phyloP scores from a whole-genome alignment of 306 rosid species.

The Cucumis cinereus region DNA sequence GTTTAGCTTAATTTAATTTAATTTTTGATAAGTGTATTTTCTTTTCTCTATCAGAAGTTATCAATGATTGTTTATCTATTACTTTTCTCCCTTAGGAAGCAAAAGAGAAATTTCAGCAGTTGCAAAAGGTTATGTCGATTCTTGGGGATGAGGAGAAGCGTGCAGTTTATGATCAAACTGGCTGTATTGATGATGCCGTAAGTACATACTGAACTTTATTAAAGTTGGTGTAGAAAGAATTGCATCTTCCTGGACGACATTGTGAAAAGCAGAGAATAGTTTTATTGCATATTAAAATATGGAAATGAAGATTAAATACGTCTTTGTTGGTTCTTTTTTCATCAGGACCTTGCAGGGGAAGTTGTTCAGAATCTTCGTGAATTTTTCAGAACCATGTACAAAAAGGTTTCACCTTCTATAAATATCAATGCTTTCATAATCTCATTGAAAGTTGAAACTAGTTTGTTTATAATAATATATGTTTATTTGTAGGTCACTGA shows the following conservation, averaged over 20 bases:
- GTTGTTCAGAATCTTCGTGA: constrained; percentile 45
- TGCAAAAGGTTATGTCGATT: constrained; percentile 82
- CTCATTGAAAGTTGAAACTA: background rate
- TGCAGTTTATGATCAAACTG: constrained; percentile 78
- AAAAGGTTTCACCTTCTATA: constrained; percentile 32
- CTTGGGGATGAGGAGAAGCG: constrained; percentile 92
- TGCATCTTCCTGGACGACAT: background rate
- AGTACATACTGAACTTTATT: constrained; percentile 15
- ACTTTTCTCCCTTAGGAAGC: constrained; percentile 45
- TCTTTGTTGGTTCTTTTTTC: constrained; percentile 9
- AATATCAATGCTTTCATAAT: background rate
- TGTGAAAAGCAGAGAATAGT: background rate
- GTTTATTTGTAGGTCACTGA: constrained; percentile 50
- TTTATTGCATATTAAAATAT: background rate
- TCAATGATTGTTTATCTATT: background rate
- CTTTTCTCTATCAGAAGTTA: background rate
- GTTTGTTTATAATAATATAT: background rate
- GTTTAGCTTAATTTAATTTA: background rate
- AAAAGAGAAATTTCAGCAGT: constrained; percentile 74
- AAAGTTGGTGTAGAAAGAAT: background rate
- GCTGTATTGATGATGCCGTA: constrained; percentile 69
- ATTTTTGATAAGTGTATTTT: background rate
- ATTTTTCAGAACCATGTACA: constrained; percentile 50
- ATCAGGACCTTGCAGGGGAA: constrained; percentile 79
- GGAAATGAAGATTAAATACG: background rate